Percentiles rank a stretch among this genome's conserved stretches.
These are phyloP conservation scores for Sarcodon aspratus DNA, from an alignment of 768 basidiomycete species.

Conservation along the genomic window DNA sequence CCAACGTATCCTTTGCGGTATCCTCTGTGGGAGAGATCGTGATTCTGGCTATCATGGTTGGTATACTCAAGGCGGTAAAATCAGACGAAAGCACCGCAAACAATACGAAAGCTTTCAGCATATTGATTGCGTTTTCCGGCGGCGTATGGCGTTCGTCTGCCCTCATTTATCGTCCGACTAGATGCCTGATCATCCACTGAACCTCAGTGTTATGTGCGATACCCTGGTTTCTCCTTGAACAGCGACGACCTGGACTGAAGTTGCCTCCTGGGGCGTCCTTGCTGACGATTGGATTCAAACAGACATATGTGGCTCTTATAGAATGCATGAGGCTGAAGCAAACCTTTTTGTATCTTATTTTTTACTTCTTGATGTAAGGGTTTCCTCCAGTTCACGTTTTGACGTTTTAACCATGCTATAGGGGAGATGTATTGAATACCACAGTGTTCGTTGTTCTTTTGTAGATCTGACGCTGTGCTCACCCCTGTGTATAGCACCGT, in stretches of 20 bases:
- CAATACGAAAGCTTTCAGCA: slow-evolving; percentile 67
- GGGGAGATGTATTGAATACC: slow-evolving; percentile 70
- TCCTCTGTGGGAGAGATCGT: slow-evolving; percentile 61
- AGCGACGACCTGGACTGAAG: slow-evolving; percentile 51
- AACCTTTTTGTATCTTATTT: slow-evolving; percentile 62
- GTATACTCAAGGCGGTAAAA: slow-evolving; percentile 57
- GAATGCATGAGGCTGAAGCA: slow-evolving; percentile 63
- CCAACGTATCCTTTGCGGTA: slow-evolving; percentile 64
- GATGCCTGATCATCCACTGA: background rate
- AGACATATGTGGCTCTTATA: slow-evolving; percentile 47
- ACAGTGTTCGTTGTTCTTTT: slow-evolving; percentile 41
- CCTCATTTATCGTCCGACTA: background rate
- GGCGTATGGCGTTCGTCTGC: slow-evolving; percentile 54
- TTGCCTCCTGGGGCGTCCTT: slow-evolving; percentile 44
- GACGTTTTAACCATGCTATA: slow-evolving; percentile 11
- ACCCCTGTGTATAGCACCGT: slow-evolving; percentile 38
- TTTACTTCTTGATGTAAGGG: slow-evolving; percentile 64
- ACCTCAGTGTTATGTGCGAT: slow-evolving; percentile 47
- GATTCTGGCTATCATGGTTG: slow-evolving; percentile 63
- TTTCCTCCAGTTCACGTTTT: background rate
- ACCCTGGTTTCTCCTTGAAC: slow-evolving; percentile 67
- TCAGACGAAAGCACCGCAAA: slow-evolving; percentile 52
- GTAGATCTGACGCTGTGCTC: background rate
- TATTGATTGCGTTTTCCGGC: slow-evolving; percentile 69
- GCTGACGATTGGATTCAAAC: slow-evolving; percentile 56